These are phyloP conservation scores for Apiospora sp. DNA, from an alignment of 2,329 filamentous ascomycete genomes.

Conservation along the genomic window DNA sequence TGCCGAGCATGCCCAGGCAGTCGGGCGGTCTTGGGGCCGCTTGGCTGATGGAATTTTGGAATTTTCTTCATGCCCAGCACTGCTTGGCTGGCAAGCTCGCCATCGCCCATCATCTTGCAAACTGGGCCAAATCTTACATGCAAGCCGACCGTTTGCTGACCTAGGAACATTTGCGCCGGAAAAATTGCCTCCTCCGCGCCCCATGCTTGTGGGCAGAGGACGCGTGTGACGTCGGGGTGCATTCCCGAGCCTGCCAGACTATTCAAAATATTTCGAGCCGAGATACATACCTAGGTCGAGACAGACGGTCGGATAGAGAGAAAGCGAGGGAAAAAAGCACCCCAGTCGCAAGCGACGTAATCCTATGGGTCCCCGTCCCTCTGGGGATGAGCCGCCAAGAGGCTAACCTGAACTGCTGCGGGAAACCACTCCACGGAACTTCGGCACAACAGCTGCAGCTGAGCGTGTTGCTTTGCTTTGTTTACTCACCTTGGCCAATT, in stretches of 20 bases:
- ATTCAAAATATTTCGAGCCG: background rate
- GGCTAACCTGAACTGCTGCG: slow-evolving; percentile 9
- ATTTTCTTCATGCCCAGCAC: background rate
- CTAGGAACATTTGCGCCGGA: background rate
- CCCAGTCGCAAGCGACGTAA: slow-evolving; percentile 22
- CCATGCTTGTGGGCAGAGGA: background rate
- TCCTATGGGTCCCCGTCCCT: slow-evolving; percentile 17
- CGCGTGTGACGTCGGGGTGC: slow-evolving; percentile 21
- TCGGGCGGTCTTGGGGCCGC: slow-evolving; percentile 8
- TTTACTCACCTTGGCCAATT: slow-evolving; percentile 12
- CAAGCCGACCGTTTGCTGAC: background rate
- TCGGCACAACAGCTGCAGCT: background rate
- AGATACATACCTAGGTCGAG: background rate
- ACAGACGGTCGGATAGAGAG: background rate
- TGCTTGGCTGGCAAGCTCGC: background rate
- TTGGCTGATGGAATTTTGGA: slow-evolving; percentile 19
- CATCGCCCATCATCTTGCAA: background rate
- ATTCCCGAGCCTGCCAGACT: background rate
- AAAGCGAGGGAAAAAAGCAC: background rate
- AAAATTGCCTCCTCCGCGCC: background rate
- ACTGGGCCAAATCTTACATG: slow-evolving; percentile 1
- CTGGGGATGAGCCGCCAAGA: slow-evolving; percentile 23
- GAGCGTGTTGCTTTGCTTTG: slow-evolving; percentile 6
- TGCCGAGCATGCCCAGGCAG: slow-evolving; percentile 22
- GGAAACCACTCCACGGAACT: slow-evolving; percentile 20